These are phyloP conservation scores for Penicillium simplicissimum DNA, from an alignment of 495 filamentous ascomycete species.

Conservation along the genomic window DNA sequence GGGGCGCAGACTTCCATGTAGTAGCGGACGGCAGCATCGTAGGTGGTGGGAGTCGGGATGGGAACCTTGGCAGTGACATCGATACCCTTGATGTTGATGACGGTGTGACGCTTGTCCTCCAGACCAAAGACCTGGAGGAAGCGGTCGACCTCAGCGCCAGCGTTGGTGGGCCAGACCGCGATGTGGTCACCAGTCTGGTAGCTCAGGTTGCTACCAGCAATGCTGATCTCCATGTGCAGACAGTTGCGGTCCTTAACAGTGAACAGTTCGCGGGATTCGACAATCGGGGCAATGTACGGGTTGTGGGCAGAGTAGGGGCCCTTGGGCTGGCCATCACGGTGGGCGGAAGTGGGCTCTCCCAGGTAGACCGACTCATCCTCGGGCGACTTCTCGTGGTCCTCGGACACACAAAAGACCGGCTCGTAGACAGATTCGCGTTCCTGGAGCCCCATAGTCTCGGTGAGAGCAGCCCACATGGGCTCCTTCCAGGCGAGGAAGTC, in stretches of 20 bases:
- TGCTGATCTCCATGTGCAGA: constrained; percentile 93
- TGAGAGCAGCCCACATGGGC: constrained; percentile 91
- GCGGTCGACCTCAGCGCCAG: constrained; percentile 87
- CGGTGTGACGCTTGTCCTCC: constrained; percentile 70
- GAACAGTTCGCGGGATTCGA: constrained; percentile 87
- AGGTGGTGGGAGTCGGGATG: constrained; percentile 96
- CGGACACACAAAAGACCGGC: constrained; percentile 80
- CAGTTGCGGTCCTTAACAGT: constrained; percentile 91
- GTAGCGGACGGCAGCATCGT: constrained; percentile 90
- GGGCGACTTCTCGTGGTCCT: constrained; percentile 69
- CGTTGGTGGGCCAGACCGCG: constrained; percentile 95
- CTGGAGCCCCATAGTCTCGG: constrained; percentile 80
- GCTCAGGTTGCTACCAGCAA: constrained; percentile 74
- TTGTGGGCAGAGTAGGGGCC: constrained; percentile 97
- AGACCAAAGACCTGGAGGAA: constrained; percentile 82
- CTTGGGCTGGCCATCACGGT: constrained; percentile 80
- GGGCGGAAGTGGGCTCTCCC: constrained; percentile 94
- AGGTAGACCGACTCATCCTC: constrained; percentile 90
- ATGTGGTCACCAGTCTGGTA: constrained; percentile 99
- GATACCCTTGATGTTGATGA: constrained; percentile 87
- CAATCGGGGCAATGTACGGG: constrained; percentile 93
- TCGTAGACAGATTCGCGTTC: constrained; percentile 97
- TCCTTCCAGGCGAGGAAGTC: constrained; percentile 99
- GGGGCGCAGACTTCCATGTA: constrained; percentile 96
- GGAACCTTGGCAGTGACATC: constrained; percentile 97